phyloP scores from a whole-genome alignment of 2,329 filamentous ascomycete species.

The Teratosphaeriaceae sp. region DNA sequence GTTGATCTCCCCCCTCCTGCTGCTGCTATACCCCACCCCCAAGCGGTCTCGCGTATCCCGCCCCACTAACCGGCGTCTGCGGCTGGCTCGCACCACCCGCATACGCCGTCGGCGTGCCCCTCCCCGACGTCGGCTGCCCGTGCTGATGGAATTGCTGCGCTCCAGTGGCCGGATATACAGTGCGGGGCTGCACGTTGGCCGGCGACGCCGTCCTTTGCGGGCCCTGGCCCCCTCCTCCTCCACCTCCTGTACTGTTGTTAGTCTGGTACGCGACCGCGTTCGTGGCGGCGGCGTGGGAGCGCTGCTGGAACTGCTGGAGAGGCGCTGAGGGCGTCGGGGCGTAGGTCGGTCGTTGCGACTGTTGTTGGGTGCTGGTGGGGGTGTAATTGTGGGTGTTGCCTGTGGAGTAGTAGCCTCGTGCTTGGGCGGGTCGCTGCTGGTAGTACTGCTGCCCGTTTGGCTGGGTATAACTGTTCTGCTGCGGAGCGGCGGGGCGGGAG shows the following conservation, averaged over 20 bases:
- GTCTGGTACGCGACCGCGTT: slow-evolving; percentile 21
- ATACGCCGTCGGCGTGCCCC: slow-evolving; percentile 7
- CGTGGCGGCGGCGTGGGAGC: slow-evolving; percentile 12
- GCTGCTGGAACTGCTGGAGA: slow-evolving; percentile 19
- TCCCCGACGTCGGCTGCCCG: slow-evolving; percentile 4
- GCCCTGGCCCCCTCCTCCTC: too few species aligned
- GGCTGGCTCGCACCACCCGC: slow-evolving; percentile 6
- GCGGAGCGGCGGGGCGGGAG: slow-evolving; percentile 18
- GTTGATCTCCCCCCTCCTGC: slow-evolving; percentile 13
- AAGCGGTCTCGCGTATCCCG: slow-evolving; percentile 8
- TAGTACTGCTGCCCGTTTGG: slow-evolving; percentile 21
- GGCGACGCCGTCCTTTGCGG: slow-evolving; percentile 26
- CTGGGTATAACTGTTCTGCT: slow-evolving; percentile 19
- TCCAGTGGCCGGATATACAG: slow-evolving; percentile 7
- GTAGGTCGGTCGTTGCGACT: slow-evolving; percentile 16
- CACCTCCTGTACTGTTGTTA: slow-evolving; percentile 15
- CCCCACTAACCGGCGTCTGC: slow-evolving; percentile 9
- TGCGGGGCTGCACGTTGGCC: slow-evolving; percentile 14
- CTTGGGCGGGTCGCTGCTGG: slow-evolving; percentile 13
- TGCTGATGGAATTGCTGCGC: slow-evolving; percentile 6
- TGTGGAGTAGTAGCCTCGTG: slow-evolving; percentile 7
- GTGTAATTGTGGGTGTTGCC: slow-evolving; percentile 16
- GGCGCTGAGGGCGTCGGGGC: slow-evolving; percentile 12
- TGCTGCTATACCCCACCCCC: too few species aligned
- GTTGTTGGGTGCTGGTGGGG: slow-evolving; percentile 17